Conservation (phyloP, 306 rosid species). For the Vigna reflexopilosa region DNA sequence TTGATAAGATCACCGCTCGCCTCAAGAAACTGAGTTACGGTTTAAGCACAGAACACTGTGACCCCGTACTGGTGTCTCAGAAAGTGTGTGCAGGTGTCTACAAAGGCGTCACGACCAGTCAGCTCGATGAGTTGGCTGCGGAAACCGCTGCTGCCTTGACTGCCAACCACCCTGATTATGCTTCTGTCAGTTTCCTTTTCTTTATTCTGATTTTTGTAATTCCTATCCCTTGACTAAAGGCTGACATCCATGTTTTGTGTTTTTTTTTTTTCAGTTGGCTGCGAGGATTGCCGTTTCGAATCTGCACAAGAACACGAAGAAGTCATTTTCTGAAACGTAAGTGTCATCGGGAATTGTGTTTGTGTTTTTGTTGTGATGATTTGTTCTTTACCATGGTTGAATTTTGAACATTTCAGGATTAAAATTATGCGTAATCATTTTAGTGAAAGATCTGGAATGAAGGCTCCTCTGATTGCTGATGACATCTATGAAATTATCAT, state of each 20-base stretch:
- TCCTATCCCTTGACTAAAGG: not conserved
- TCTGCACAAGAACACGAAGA: slow-evolving; percentile 76
- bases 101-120: slow-evolving; percentile 94
- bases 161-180: slow-evolving; percentile 92
- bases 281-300: slow-evolving; percentile 83
- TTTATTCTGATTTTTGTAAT: slow-evolving; percentile 36
- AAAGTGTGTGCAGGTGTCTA: slow-evolving; percentile 95
- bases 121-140: slow-evolving; percentile 95
- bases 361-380: not conserved
- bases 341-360: not conserved
- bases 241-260: not conserved
- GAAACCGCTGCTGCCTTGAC: slow-evolving; percentile 98
- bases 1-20: slow-evolving; percentile 93
- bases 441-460: slow-evolving; percentile 70
- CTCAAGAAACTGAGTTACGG: slow-evolving; percentile 96
- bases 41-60: slow-evolving; percentile 81
- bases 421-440: slow-evolving; percentile 70
- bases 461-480: slow-evolving; percentile 78
- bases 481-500: slow-evolving; percentile 85
- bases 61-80: slow-evolving; percentile 86
- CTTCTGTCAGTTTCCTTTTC: slow-evolving; percentile 60
- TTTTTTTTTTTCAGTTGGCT: slow-evolving; percentile 64
- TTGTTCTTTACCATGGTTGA: not conserved
- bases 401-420: slow-evolving; percentile 52
- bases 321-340: slow-evolving; percentile 78